Percentiles rank a stretch among this genome's conserved stretches.
Evolutionary conservation across 2,329 filamentous ascomycete species (phyloP).

Genomic region (Clonostachys sp.): DNA sequence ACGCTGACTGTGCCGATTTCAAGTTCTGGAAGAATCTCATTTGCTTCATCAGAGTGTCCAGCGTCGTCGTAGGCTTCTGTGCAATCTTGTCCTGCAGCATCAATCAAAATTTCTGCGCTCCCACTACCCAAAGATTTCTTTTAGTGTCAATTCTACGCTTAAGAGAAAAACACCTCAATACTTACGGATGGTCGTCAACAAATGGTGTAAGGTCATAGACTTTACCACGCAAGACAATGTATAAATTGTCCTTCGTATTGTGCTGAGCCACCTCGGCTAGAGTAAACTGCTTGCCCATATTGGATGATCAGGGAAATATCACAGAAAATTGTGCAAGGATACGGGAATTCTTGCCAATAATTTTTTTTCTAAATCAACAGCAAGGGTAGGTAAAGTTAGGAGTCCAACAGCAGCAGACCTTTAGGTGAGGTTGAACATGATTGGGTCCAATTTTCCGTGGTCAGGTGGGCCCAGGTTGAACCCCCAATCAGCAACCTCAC

Average conservation of each 20-base stretch:
- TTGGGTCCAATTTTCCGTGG: no score
- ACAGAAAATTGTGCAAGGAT: not conserved
- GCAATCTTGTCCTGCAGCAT: not conserved
- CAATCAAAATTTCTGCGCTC: not conserved
- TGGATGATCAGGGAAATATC: not conserved
- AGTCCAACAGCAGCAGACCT: no score
- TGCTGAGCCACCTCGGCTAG: constrained; percentile 71
- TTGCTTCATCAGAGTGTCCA: not conserved
- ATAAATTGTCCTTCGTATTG: constrained; percentile 83
- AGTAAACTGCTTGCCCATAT: constrained; percentile 46
- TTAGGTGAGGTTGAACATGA: no score
- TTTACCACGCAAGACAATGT: constrained; percentile 83
- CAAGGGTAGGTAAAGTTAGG: no score
- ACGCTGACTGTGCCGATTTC: not conserved
- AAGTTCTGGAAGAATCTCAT: not conserved
- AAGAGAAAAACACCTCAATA: constrained; percentile 11
- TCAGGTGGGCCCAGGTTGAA: no score
- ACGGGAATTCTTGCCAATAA: not conserved
- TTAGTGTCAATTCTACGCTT: not conserved
- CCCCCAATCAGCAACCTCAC: no score
- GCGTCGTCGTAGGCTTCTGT: not conserved
- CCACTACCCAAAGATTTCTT: not conserved
- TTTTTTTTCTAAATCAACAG: no score
- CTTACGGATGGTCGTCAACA: constrained; percentile 84
- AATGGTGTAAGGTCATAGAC: constrained; percentile 81